Percentiles rank a stretch among this genome's conserved stretches.
Conservation (phyloP, 257 asterid genomes). For the Solanum raphanifolium region DNA sequence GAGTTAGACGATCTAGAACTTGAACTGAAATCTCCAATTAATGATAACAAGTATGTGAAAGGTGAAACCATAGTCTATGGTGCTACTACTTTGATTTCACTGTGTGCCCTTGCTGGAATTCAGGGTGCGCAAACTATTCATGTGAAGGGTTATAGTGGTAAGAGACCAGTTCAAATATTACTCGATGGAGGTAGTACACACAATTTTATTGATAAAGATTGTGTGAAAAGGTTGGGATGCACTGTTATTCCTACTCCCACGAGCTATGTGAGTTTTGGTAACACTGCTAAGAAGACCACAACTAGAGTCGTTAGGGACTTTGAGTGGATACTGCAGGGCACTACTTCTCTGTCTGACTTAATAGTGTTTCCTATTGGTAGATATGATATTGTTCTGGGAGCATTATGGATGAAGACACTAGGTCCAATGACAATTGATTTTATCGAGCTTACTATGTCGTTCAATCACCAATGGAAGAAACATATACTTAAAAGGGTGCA, state of each 20-base stretch:
- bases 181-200: neutral
- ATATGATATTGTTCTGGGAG: neutral
- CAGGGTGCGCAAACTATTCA: neutral
- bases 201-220: too few species aligned
- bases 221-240: neutral
- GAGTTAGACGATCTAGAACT: neutral
- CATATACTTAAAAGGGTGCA: neutral
- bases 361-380: neutral
- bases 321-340: neutral
- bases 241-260: neutral
- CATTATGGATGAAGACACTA: neutral
- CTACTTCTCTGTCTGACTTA: neutral
- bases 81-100: neutral
- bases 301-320: neutral
- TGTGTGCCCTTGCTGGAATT: neutral
- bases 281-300: neutral
- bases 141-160: neutral
- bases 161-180: neutral
- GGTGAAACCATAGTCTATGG: neutral
- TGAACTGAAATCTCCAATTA: neutral
- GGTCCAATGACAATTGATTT: neutral
- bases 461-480: neutral
- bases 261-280: neutral
- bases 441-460: neutral
- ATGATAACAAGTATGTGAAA: neutral